These are phyloP conservation scores for Mycena rebaudengoi DNA, from an alignment of 768 basidiomycete genomes.

Conservation along the genomic window DNA sequence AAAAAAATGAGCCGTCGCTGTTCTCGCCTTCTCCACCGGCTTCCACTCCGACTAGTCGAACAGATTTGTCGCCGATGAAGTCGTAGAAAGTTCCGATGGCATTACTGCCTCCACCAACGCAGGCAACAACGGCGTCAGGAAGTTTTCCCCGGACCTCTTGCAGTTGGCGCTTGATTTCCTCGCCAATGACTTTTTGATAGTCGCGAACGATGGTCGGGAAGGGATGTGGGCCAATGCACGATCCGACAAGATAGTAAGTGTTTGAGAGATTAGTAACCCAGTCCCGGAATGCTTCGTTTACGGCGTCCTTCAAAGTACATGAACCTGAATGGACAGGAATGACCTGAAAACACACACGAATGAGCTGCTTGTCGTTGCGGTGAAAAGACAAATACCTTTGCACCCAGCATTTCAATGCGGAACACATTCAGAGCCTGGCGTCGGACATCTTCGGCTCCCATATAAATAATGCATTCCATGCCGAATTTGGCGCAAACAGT, in stretches of 20 bases:
- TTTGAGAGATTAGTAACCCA: conserved; percentile 97
- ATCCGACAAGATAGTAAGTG: conserved; percentile 97
- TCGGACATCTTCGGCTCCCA: conserved; percentile 97
- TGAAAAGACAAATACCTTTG: conserved; percentile 59
- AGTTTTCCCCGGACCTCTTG: conserved; percentile 78
- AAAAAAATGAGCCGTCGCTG: background rate
- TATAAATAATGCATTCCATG: conserved; percentile 94
- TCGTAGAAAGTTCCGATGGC: conserved; percentile 98
- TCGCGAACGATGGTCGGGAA: conserved; percentile 99
- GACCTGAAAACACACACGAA: conserved; percentile 61
- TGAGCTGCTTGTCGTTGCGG: background rate
- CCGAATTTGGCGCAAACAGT: conserved; percentile 98
- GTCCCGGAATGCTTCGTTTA: conserved; percentile 97
- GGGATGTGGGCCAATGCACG: conserved; percentile 96
- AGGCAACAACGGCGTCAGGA: conserved; percentile 94
- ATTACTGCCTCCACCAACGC: conserved; percentile 97
- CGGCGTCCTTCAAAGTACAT: conserved; percentile 95
- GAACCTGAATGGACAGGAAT: conserved; percentile 94
- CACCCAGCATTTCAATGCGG: conserved; percentile 97
- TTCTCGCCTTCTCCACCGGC: conserved; percentile 92
- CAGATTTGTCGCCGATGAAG: conserved; percentile 88
- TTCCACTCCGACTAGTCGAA: conserved; percentile 92
- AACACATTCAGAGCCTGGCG: conserved; percentile 98
- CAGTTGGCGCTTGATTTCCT: conserved; percentile 93
- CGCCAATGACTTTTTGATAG: conserved; percentile 94